Conservation (phyloP, 1,139 yeast genomes). For the Magnusiomyces suaveolens region DNA sequence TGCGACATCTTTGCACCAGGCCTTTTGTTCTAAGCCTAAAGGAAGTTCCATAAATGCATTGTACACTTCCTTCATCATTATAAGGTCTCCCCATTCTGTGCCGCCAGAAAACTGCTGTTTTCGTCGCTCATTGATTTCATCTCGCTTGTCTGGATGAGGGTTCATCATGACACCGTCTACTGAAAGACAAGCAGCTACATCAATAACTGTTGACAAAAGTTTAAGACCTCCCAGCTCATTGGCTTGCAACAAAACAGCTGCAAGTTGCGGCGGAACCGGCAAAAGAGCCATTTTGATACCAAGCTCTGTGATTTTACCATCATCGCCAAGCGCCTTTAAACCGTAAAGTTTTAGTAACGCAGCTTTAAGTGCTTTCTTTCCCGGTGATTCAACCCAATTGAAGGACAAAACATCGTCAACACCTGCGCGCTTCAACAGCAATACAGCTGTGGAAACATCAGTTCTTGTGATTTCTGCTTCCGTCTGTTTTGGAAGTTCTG, state of each 20-base stretch:
- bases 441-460: constrained; percentile 73
- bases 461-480: constrained; percentile 88
- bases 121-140: constrained; percentile 53
- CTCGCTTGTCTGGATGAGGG: constrained; percentile 72
- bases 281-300: constrained; percentile 81
- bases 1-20: constrained; percentile 76
- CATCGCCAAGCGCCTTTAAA: constrained; percentile 66
- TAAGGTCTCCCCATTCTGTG: constrained; percentile 64
- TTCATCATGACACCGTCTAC: constrained; percentile 80
- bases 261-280: constrained; percentile 84
- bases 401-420: constrained; percentile 76
- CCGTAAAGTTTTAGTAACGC: constrained; percentile 73
- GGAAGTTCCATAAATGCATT: constrained; percentile 43
- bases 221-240: constrained; percentile 40
- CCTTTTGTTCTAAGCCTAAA: constrained; percentile 43
- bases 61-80: constrained; percentile 70
- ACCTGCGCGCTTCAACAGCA: constrained; percentile 74
- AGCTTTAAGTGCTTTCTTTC: constrained; percentile 60
- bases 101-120: constrained; percentile 56
- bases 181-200: constrained; percentile 84
- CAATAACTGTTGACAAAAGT: constrained; percentile 55
- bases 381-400: constrained; percentile 92
- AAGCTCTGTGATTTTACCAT: constrained; percentile 62
- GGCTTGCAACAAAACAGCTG: constrained; percentile 77
- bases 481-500: constrained; percentile 58